Conservation (phyloP, 768 basidiomycete genomes). For the Calocybe cyanea region DNA sequence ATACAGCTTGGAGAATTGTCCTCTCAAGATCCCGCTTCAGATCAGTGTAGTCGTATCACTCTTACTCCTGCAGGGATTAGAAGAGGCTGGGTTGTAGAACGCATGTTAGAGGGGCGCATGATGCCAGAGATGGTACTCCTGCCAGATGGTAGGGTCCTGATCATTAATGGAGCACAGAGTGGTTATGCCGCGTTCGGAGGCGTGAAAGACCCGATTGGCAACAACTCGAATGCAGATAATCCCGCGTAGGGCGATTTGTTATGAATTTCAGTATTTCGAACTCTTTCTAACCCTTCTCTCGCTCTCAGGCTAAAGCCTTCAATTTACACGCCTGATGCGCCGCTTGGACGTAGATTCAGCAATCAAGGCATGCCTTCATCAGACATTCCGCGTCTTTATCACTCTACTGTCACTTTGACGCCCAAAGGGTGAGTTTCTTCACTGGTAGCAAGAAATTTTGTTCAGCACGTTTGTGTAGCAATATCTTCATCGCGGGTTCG, state of each 20-base stretch:
- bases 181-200: conserved; percentile 38
- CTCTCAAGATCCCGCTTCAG: conserved; percentile 37
- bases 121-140: conserved; percentile 34
- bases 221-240: conserved; percentile 21
- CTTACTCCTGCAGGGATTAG: conserved; percentile 38
- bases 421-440: conserved; percentile 44
- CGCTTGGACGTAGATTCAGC: conserved; percentile 42
- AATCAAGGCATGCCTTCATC: conserved; percentile 41
- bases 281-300: conserved; percentile 17
- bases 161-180: conserved; percentile 38
- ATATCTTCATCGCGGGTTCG: conserved; percentile 35
- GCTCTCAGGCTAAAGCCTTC: conserved; percentile 36
- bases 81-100: conserved; percentile 42
- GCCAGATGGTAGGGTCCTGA: conserved; percentile 35
- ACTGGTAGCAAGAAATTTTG: conserved; percentile 14
- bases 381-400: conserved; percentile 54
- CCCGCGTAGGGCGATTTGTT: conserved; percentile 18
- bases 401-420: conserved; percentile 55
- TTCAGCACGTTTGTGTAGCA: background rate
- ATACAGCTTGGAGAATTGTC: conserved; percentile 25
- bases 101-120: conserved; percentile 36
- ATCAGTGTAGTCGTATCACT: conserved; percentile 39
- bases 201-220: conserved; percentile 21
- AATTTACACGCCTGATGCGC: conserved; percentile 43
- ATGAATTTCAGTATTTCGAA: background rate